A percentile compares a stretch with the other conserved stretches of the same genome.
These are phyloP conservation scores for Triticum dicoccoides DNA, from an alignment of 176 grass and related monocot species.

Conservation along the genomic window DNA sequence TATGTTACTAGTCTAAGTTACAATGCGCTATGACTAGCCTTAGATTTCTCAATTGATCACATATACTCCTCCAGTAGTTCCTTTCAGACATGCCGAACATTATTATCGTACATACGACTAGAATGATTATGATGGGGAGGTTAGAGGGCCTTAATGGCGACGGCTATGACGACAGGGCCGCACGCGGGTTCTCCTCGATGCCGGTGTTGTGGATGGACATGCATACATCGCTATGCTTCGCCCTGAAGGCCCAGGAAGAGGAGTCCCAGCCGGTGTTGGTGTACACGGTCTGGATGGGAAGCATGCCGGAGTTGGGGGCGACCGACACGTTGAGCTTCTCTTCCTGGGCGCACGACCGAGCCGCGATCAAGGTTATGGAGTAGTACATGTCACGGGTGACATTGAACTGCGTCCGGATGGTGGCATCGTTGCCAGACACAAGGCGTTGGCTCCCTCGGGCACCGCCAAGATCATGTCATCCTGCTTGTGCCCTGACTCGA, in stretches of 20 bases:
- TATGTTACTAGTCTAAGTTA: no score
- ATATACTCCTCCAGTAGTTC: no score
- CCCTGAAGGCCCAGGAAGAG: conserved; percentile 44
- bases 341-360: conserved; percentile 51
- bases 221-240: neutral
- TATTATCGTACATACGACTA: no score
- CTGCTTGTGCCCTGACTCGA: no score
- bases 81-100: no score
- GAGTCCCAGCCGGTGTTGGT: conserved; percentile 57
- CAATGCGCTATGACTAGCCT: no score
- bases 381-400: no score
- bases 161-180: conserved; percentile 43
- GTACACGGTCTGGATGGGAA: conserved; percentile 50
- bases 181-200: conserved; percentile 51
- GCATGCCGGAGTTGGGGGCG: conserved; percentile 28
- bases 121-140: neutral
- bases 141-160: conserved; percentile 31
- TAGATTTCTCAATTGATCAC: no score
- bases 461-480: no score
- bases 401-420: no score
- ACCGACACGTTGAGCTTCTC: conserved; percentile 54
- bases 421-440: no score
- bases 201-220: conserved; percentile 52
- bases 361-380: conserved; percentile 36
- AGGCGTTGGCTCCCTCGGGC: no score